These are phyloP conservation scores for Erysimum cheiri DNA, from an alignment of 441 rosid genomes.

Conservation along the genomic window DNA sequence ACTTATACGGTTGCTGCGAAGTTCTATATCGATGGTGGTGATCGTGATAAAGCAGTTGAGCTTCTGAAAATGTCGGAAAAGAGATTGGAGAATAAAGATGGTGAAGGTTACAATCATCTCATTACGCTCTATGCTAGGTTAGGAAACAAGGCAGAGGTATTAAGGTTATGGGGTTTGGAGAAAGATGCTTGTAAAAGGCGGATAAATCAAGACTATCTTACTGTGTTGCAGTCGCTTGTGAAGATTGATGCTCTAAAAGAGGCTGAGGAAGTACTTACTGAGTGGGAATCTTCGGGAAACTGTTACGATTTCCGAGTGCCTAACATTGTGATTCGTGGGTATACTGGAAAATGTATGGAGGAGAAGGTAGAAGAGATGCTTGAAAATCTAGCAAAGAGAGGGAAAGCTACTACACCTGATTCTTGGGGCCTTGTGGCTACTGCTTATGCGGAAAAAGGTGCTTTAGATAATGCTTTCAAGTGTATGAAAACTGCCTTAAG, in stretches of 20 bases:
- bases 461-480: conserved; percentile 53
- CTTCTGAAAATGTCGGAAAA: conserved; percentile 64
- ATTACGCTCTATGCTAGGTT: conserved; percentile 74
- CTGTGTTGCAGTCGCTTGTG: conserved; percentile 66
- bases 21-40: conserved; percentile 63
- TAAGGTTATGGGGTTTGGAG: conserved; percentile 72
- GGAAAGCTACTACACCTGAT: conserved; percentile 55
- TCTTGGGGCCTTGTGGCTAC: conserved; percentile 68
- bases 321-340: conserved; percentile 52
- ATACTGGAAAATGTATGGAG: conserved; percentile 44
- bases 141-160: conserved; percentile 62
- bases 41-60: conserved; percentile 52
- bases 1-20: conserved; percentile 79
- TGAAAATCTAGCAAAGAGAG: conserved; percentile 54
- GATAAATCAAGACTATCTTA: conserved; percentile 69
- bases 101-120: conserved; percentile 69
- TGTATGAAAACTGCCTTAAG: conserved; percentile 62
- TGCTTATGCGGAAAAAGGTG: conserved; percentile 53
- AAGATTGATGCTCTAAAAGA: conserved; percentile 68
- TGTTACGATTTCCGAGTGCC: conserved; percentile 66
- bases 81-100: conserved; percentile 68
- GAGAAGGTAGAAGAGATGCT: conserved; percentile 69
- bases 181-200: conserved; percentile 66
- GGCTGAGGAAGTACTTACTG: conserved; percentile 64
- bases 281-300: conserved; percentile 77